A percentile compares a stretch with the other conserved stretches of the same genome.
These are phyloP conservation scores for Aspergillus wentii DNA, from an alignment of 495 filamentous ascomycete species.

Conservation along the genomic window DNA sequence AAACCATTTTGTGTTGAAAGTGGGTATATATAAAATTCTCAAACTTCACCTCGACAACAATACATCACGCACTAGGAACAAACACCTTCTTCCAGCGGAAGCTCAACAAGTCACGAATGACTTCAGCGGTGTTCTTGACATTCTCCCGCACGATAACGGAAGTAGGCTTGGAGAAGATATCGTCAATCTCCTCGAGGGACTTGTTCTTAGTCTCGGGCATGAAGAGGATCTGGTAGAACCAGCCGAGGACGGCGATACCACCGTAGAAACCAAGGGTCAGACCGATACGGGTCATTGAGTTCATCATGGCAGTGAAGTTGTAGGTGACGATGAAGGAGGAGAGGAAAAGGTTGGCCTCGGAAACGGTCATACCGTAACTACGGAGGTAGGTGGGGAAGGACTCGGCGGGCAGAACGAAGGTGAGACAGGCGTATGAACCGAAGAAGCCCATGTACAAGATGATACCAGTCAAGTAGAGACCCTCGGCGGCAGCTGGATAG, in stretches of 20 bases:
- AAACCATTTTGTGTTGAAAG: neutral
- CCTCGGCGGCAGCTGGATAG: conserved; percentile 37
- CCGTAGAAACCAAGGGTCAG: conserved; percentile 57
- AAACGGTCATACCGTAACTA: conserved; percentile 55
- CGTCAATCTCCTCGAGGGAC: conserved; percentile 43
- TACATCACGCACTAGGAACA: conserved; percentile 19
- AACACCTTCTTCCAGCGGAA: conserved; percentile 33
- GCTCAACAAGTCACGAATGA: conserved; percentile 24
- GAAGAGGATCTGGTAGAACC: conserved; percentile 56
- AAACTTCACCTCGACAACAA: neutral
- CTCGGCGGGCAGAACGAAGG: conserved; percentile 57
- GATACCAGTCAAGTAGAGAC: conserved; percentile 52
- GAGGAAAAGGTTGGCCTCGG: conserved; percentile 52
- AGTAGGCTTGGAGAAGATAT: conserved; percentile 51
- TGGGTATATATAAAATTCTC: neutral
- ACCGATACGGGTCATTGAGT: conserved; percentile 51
- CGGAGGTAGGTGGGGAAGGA: conserved; percentile 59
- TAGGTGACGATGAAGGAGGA: conserved; percentile 61
- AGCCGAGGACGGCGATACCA: conserved; percentile 52
- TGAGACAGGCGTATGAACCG: conserved; percentile 57
- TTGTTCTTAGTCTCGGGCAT: conserved; percentile 63
- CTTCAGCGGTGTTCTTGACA: conserved; percentile 29
- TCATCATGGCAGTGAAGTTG: conserved; percentile 56
- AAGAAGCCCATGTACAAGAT: conserved; percentile 61
- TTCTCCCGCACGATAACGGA: conserved; percentile 50